Evolutionary conservation across 345 rosid species (phyloP).

Genomic region (Citrus glauca): DNA sequence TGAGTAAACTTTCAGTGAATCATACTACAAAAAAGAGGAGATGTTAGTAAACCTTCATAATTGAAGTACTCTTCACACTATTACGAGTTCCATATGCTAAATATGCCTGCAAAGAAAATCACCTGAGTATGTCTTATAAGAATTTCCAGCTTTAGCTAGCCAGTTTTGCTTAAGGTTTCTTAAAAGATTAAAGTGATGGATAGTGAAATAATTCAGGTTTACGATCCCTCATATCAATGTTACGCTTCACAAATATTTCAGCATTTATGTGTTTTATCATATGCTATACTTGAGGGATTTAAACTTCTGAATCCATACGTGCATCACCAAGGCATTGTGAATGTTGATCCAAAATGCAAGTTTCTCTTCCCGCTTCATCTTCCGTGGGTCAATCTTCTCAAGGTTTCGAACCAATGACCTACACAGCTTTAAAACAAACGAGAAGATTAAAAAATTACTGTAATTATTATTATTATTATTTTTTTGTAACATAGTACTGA

Average conservation of each 20-base stretch:
- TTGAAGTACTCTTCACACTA: constrained; percentile 43
- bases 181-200: background rate
- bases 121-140: constrained; percentile 7
- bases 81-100: constrained; percentile 66
- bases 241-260: background rate
- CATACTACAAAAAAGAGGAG: background rate
- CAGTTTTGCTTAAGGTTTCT: background rate
- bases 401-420: constrained; percentile 72
- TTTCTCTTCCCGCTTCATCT: constrained; percentile 88
- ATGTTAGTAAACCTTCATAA: constrained; percentile 48
- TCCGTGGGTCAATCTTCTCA: constrained; percentile 68
- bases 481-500: background rate
- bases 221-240: background rate
- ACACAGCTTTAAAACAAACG: constrained; percentile 16
- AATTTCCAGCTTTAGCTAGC: background rate
- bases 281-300: background rate
- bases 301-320: constrained; percentile 39
- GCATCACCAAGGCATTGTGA: constrained; percentile 89
- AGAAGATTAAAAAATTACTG: background rate
- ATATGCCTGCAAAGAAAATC: constrained; percentile 56
- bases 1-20: background rate
- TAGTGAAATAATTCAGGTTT: background rate
- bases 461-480: background rate
- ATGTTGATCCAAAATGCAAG: constrained; percentile 93
- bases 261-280: background rate